Conservation (phyloP, 345 rosid species). For the Gynandropsis gynandra region DNA sequence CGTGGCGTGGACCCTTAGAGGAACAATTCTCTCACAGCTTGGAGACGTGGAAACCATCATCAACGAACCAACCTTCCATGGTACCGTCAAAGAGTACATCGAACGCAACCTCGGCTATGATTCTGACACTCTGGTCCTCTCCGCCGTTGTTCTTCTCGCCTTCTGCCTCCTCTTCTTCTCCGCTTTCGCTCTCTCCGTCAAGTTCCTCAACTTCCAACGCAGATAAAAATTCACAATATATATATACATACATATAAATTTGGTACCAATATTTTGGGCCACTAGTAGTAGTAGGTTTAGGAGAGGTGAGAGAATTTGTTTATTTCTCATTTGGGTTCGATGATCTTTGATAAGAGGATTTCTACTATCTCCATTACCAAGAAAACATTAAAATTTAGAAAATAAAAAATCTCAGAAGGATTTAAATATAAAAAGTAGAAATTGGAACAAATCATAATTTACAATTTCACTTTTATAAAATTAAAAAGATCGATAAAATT, state of each 20-base stretch:
- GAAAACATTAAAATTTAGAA: no score
- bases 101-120: slow-evolving; percentile 39
- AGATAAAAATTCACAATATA: no score
- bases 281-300: no score
- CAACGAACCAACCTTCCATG: slow-evolving; percentile 41
- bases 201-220: slow-evolving; percentile 69
- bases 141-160: slow-evolving; percentile 44
- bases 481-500: no score
- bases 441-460: no score
- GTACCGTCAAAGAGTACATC: slow-evolving; percentile 58
- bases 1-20: slow-evolving; percentile 77
- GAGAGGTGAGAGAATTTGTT: no score
- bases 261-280: not conserved
- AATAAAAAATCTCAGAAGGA: no score
- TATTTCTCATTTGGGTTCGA: no score
- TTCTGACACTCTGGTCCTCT: slow-evolving; percentile 40
- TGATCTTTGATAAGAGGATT: no score
- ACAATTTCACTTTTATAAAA: no score
- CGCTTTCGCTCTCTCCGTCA: slow-evolving; percentile 52
- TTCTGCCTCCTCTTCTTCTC: slow-evolving; percentile 60
- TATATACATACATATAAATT: not conserved
- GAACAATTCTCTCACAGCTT: slow-evolving; percentile 68
- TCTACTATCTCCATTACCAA: no score
- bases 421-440: no score
- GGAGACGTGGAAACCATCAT: slow-evolving; percentile 67